Evolutionary conservation across 1,284 basidiomycete genomes (phyloP).

Genomic region (Bjerkandera adusta): DNA sequence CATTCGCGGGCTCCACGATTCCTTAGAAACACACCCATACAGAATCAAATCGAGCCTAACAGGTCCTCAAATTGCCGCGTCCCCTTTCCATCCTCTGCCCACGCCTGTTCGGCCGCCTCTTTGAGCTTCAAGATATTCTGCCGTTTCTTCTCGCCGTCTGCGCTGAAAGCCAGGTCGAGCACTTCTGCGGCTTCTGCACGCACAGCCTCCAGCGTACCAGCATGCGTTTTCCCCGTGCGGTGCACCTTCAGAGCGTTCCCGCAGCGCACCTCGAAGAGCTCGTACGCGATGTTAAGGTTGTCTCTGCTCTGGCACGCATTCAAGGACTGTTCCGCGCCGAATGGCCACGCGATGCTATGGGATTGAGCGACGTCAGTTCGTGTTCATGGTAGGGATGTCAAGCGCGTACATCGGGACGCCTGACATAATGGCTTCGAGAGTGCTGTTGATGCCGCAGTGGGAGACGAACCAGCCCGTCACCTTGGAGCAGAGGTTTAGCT

Average conservation of each 20-base stretch:
- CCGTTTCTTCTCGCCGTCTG: constrained; percentile 20
- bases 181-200: constrained; percentile 16
- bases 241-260: constrained; percentile 21
- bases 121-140: constrained; percentile 13
- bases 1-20: no score
- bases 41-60: no score
- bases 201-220: constrained; percentile 17
- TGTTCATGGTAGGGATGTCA: neutral
- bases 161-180: constrained; percentile 19
- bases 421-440: constrained; percentile 11
- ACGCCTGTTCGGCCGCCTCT: constrained; percentile 4
- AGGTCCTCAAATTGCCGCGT: no score
- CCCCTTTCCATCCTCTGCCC: no score
- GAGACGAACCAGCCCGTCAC: constrained; percentile 15
- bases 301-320: constrained; percentile 16
- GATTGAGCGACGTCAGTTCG: no score
- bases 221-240: constrained; percentile 15
- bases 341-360: constrained; percentile 21
- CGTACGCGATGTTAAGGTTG: constrained; percentile 23
- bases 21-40: no score
- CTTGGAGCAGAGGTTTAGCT: neutral
- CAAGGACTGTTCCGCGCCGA: constrained; percentile 19
- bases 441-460: constrained; percentile 17
- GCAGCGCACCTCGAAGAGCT: constrained; percentile 25
- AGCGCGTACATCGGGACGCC: constrained; percentile 14